phyloP scores from a whole-genome alignment of 495 filamentous ascomycete species.

The Daldinia loculata region DNA sequence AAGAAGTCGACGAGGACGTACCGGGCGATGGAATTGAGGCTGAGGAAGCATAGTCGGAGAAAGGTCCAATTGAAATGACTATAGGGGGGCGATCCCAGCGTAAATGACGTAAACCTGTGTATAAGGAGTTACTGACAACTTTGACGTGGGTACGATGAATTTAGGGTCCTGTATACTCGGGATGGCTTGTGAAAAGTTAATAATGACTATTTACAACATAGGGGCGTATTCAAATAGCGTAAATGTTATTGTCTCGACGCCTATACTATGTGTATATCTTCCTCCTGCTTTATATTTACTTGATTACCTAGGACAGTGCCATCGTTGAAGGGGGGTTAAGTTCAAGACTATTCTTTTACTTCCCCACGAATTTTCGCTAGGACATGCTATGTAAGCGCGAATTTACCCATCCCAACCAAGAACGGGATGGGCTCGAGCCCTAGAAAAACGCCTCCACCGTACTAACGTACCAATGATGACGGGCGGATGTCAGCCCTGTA shows the following conservation, averaged over 20 bases:
- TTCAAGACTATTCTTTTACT: neutral
- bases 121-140: neutral
- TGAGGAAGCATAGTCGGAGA: constrained; percentile 18
- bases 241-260: neutral
- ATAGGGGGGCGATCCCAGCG: neutral
- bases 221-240: neutral
- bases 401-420: neutral
- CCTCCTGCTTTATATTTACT: neutral
- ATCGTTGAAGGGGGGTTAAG: neutral
- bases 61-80: neutral
- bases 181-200: neutral
- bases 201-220: neutral
- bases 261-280: neutral
- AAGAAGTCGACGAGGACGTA: constrained; percentile 50
- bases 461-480: constrained; percentile 29
- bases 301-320: neutral
- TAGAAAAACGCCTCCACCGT: neutral
- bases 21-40: constrained; percentile 10
- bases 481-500: constrained; percentile 28
- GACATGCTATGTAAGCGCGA: neutral
- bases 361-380: neutral
- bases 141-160: neutral
- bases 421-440: neutral
- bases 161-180: neutral
- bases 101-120: constrained; percentile 15